Conservation (phyloP, 352 stramenopile genomes). For the Pythium rishiriense region DNA sequence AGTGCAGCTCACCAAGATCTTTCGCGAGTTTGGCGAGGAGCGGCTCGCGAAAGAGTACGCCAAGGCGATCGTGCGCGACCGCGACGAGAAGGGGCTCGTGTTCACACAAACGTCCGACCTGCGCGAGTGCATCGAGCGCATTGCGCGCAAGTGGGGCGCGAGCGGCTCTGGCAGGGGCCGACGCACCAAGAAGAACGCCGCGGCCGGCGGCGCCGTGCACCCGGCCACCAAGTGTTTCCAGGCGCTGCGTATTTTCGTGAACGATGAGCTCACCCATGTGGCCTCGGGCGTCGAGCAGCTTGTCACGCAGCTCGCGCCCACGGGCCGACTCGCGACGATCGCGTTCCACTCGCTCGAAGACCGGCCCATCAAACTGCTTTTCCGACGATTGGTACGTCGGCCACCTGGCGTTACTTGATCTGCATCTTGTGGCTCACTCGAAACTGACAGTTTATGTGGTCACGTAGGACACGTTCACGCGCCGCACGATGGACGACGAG, state of each 20-base stretch:
- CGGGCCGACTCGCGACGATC: conserved; percentile 72
- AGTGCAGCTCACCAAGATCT: conserved; percentile 76
- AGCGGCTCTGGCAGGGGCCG: conserved; percentile 9
- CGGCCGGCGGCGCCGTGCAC: conserved; percentile 30
- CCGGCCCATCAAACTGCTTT: conserved; percentile 78
- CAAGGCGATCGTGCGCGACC: conserved; percentile 73
- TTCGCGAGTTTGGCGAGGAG: conserved; percentile 71
- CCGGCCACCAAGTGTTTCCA: conserved; percentile 81
- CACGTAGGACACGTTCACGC: conserved; percentile 13
- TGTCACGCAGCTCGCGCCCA: conserved; percentile 48
- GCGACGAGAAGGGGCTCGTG: conserved; percentile 44
- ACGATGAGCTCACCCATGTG: conserved; percentile 77
- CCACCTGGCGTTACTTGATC: not conserved
- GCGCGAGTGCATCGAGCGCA: conserved; percentile 73
- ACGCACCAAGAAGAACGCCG: conserved; percentile 1
- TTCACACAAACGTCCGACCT: conserved; percentile 70
- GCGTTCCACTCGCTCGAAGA: conserved; percentile 86
- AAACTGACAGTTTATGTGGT: not conserved
- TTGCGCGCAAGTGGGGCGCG: conserved; percentile 66
- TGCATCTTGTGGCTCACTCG: not conserved
- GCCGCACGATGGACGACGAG: conserved; percentile 21
- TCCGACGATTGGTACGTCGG: conserved; percentile 52
- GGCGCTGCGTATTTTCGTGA: conserved; percentile 79
- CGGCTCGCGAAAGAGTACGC: conserved; percentile 77
- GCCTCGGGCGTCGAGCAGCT: conserved; percentile 56